Evolutionary conservation across 257 asterid genomes (phyloP).

Genomic region (Orobanche coerulescens): DNA sequence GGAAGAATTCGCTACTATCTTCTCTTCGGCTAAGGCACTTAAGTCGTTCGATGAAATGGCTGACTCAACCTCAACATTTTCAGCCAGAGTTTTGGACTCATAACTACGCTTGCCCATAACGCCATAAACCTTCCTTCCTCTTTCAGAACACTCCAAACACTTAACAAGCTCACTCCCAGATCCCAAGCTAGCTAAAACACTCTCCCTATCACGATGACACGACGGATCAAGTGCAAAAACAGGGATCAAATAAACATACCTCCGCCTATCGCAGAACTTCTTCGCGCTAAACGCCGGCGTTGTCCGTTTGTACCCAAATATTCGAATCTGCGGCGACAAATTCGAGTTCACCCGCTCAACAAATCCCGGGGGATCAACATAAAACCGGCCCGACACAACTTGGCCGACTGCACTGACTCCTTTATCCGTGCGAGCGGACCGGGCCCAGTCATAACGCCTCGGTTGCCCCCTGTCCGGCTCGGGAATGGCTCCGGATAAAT

Average conservation of each 20-base stretch:
- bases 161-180: slow-evolving; percentile 62
- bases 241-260: slow-evolving; percentile 85
- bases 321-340: slow-evolving; percentile 60
- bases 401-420: slow-evolving; percentile 99
- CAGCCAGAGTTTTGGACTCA: slow-evolving; percentile 25
- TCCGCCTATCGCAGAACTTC: slow-evolving; percentile 86
- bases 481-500: slow-evolving; percentile 70
- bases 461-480: slow-evolving; percentile 65
- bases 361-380: slow-evolving; percentile 83
- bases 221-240: slow-evolving; percentile 81
- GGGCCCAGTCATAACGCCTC: slow-evolving; percentile 65
- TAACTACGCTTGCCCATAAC: slow-evolving; percentile 54
- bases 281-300: slow-evolving; percentile 76
- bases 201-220: slow-evolving; percentile 83
- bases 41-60: slow-evolving; percentile 31
- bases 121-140: slow-evolving; percentile 79
- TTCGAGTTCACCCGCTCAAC: slow-evolving; percentile 60
- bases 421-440: slow-evolving; percentile 90
- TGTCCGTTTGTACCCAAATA: slow-evolving; percentile 68
- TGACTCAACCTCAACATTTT: slow-evolving; percentile 23
- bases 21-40: slow-evolving; percentile 19
- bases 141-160: slow-evolving; percentile 83
- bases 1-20: background rate
- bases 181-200: slow-evolving; percentile 77
- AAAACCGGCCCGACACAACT: slow-evolving; percentile 87